A percentile compares a stretch with the other conserved stretches of the same genome.
Conservation (phyloP, 495 filamentous ascomycete species). For the Hypoxylon intermedium region DNA sequence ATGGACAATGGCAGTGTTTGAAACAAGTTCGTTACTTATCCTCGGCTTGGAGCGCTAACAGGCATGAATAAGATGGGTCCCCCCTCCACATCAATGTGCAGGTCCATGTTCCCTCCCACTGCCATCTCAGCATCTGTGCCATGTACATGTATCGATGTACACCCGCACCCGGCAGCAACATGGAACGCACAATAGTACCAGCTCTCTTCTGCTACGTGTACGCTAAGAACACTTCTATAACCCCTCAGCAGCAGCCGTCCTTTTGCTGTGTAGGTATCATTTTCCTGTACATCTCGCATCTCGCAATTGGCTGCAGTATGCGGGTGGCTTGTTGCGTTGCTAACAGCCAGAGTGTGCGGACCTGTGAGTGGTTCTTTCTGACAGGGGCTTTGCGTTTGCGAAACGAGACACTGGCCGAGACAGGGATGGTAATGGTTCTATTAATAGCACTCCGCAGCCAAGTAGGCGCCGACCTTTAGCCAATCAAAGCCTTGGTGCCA, state of each 20-base stretch:
- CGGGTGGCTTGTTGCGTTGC: conserved; percentile 28
- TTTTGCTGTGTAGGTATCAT: conserved; percentile 17
- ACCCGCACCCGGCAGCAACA: neutral
- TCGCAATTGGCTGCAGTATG: conserved; percentile 10
- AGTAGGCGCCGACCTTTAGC: conserved; percentile 40
- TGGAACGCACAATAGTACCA: neutral
- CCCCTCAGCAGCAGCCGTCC: neutral
- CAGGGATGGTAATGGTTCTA: conserved; percentile 38
- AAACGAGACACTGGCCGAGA: conserved; percentile 43
- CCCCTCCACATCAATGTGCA: conserved; percentile 17
- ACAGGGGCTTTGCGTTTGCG: conserved; percentile 42
- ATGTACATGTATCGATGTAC: no score
- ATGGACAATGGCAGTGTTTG: conserved; percentile 39
- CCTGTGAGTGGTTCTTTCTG: conserved; percentile 35
- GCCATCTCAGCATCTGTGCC: no score
- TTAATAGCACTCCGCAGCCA: conserved; percentile 44
- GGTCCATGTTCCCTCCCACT: conserved; percentile 9
- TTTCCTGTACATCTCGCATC: conserved; percentile 9
- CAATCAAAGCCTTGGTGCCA: conserved; percentile 38
- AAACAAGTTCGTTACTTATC: conserved; percentile 40
- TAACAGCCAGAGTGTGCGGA: conserved; percentile 23
- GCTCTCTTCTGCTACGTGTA: neutral
- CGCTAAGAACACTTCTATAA: conserved; percentile 11
- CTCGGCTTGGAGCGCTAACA: conserved; percentile 35
- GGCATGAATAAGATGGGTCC: conserved; percentile 19